Evolutionary conservation across 2,329 filamentous ascomycete genomes (phyloP).

Genomic region (Basipetospora chlamydospora): DNA sequence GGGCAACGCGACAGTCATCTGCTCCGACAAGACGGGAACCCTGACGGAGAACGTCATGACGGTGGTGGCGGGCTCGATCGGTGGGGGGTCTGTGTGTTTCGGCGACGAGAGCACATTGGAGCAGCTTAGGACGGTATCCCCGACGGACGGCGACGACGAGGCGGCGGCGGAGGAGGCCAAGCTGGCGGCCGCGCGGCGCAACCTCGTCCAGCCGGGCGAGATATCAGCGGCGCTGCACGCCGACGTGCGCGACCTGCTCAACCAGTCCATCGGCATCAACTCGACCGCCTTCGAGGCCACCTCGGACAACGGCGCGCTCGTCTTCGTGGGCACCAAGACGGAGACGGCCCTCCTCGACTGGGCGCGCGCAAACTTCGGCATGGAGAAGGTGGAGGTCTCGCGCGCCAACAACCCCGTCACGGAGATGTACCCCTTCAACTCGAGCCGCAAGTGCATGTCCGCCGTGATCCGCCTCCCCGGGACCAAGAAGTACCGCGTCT

Average conservation of each 20-base stretch:
- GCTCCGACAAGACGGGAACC: slow-evolving; percentile 52
- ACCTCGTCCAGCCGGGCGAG: background rate
- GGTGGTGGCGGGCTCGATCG: slow-evolving; percentile 32
- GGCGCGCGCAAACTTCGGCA: slow-evolving; percentile 30
- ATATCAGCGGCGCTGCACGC: slow-evolving; percentile 1
- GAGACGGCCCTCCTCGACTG: slow-evolving; percentile 38
- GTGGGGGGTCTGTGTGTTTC: slow-evolving; percentile 19
- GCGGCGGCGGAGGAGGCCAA: background rate
- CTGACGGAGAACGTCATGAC: slow-evolving; percentile 51
- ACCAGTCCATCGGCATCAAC: slow-evolving; percentile 27
- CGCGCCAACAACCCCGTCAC: slow-evolving; percentile 29
- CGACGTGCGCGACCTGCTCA: slow-evolving; percentile 20
- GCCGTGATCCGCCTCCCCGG: slow-evolving; percentile 32
- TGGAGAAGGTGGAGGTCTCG: slow-evolving; percentile 28
- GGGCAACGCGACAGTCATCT: slow-evolving; percentile 49
- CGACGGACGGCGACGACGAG: slow-evolving; percentile 5
- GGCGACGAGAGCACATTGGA: slow-evolving; percentile 24
- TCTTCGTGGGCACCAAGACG: slow-evolving; percentile 39
- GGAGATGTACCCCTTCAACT: slow-evolving; percentile 39
- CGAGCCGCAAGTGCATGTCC: slow-evolving; percentile 41
- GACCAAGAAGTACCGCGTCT: slow-evolving; percentile 31
- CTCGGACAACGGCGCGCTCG: slow-evolving; percentile 15
- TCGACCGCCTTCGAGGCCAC: slow-evolving; percentile 40
- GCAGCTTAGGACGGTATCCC: too few relatives aligned
- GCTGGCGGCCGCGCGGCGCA: background rate